Conservation (phyloP, 2,329 filamentous ascomycete genomes). For the Aschersonia sp. region DNA sequence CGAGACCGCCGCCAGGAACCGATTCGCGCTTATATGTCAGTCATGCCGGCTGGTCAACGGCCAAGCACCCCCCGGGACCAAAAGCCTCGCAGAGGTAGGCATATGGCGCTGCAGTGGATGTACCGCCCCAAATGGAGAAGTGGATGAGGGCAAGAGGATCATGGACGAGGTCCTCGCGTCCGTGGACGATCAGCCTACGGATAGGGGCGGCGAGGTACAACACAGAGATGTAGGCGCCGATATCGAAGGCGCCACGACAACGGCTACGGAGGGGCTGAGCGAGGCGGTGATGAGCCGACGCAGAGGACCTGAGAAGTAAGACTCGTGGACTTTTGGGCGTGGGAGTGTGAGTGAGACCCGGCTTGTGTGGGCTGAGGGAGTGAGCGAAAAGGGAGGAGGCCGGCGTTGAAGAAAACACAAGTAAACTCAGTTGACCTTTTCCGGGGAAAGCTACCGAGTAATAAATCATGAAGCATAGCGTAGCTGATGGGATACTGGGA, state of each 20-base stretch:
- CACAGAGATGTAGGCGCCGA: slow-evolving; percentile 1
- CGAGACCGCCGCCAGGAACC: slow-evolving; percentile 82
- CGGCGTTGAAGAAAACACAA: background rate
- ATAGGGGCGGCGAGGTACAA: slow-evolving; percentile 7
- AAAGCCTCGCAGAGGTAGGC: slow-evolving; percentile 63
- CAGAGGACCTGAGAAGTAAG: background rate
- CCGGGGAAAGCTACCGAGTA: no score
- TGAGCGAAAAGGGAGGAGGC: background rate
- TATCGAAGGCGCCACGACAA: background rate
- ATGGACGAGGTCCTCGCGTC: slow-evolving; percentile 45
- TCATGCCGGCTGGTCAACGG: slow-evolving; percentile 84
- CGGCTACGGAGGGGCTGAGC: background rate
- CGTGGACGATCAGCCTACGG: slow-evolving; percentile 8
- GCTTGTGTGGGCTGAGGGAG: no score
- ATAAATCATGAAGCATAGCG: background rate
- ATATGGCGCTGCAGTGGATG: slow-evolving; percentile 85
- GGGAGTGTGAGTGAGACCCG: background rate
- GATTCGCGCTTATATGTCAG: slow-evolving; percentile 73
- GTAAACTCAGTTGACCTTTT: no score
- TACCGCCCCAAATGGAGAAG: slow-evolving; percentile 66
- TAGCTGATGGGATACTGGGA: background rate
- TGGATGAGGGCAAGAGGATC: slow-evolving; percentile 61
- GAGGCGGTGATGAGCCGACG: background rate
- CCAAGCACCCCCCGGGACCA: slow-evolving; percentile 80
- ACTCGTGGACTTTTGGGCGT: background rate